Evolutionary conservation across 2,329 filamentous ascomycete genomes (phyloP), one percentile per base, ranked within the genome.

Genomic region (Phialophora tarda): DNA sequence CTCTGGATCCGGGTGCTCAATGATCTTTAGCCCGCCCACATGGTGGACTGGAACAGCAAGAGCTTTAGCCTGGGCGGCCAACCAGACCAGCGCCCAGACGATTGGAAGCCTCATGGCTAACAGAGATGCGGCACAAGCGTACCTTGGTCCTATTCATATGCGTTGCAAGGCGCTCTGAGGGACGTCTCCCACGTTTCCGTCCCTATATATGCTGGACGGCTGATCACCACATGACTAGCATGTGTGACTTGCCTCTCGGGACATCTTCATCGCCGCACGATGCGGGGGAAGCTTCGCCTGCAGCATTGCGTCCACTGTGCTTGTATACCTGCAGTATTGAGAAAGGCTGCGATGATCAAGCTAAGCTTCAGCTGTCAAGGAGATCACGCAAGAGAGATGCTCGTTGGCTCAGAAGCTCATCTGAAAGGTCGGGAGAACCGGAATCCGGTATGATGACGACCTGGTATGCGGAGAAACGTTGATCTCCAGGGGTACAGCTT

Each of bases 1-100:
- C 23, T 59, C 47, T 10, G 56, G 55, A 47, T 59, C 56, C 17
- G 55, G 62, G 34, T 59, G 62, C 17, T 64, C 62, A 23, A 54
- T 59, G 32, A 64, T 59, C 23, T 24, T 64, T 44, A 59, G 41
- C 6, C 47, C 30, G 7, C 55, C 62, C 4, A 59, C 3, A 44
- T 32, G 14, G 8, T 64, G 56, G 7, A 23, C 14, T 32, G 56
- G 56, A 8, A 59, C 14, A n/a, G 28, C 41, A 28, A 48, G 41
- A 12, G 24, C 26, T 6, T n/a, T 24, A 47, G n/a, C 56, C 26
- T 30, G n/a, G 5, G 21, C 24, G 7, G 56, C 41, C 23, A 32
- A 8, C 23, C 56, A 47, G 38, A 14, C 38, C 30, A 59, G 26
- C 2, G 34, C 38, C n/a, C 28, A 48, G 56, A 59, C 14, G 14